phyloP scores from a whole-genome alignment of 169 alveolate genomes.

The Plasmodium knowlesi region DNA sequence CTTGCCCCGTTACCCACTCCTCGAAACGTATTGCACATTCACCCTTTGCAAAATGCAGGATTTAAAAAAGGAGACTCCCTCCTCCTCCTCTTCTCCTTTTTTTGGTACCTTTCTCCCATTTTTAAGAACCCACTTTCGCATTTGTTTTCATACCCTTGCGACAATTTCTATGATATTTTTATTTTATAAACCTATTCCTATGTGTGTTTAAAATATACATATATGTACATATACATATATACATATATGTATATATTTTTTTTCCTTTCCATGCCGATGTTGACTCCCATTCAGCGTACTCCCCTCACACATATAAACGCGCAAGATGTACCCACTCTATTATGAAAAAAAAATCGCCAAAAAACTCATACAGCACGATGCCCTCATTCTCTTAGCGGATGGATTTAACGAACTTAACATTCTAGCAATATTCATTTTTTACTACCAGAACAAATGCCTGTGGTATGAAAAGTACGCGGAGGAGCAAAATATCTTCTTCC shows the following conservation, averaged over 20 bases:
- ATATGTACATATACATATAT: too few relatives aligned
- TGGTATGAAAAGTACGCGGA: conserved; percentile 33
- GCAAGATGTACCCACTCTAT: conserved; percentile 51
- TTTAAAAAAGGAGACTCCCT: background rate
- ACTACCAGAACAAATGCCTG: conserved; percentile 60
- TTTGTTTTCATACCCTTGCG: background rate
- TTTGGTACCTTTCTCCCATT: background rate
- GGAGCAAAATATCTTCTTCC: conserved; percentile 48
- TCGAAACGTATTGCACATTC: background rate
- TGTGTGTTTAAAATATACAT: background rate
- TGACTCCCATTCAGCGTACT: background rate
- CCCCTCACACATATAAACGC: background rate
- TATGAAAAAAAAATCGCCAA: conserved; percentile 65
- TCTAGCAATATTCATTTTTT: conserved; percentile 63
- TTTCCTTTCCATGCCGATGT: background rate
- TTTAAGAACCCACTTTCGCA: background rate
- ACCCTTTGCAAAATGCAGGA: background rate
- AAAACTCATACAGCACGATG: conserved; percentile 62
- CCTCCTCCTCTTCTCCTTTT: background rate
- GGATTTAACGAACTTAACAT: conserved; percentile 73
- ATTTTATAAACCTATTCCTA: background rate
- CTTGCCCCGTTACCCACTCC: background rate
- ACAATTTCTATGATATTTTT: background rate
- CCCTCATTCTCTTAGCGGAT: conserved; percentile 58
- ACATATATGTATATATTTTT: too few relatives aligned